phyloP scores from a whole-genome alignment of 495 filamentous ascomycete species.

The Aspergillus sclerotiicarbonarius region DNA sequence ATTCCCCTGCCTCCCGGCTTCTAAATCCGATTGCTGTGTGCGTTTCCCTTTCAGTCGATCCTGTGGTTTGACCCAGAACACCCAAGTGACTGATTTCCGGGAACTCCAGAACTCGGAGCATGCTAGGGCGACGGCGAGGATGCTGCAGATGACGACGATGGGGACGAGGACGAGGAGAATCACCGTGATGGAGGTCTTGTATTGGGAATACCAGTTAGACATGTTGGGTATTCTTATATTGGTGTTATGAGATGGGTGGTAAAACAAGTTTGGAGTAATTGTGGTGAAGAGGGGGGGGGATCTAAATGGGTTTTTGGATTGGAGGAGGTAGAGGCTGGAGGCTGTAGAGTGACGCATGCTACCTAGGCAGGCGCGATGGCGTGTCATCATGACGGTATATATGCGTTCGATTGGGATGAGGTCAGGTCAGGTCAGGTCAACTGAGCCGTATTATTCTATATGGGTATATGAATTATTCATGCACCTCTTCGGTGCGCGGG shows the following conservation, averaged over 20 bases:
- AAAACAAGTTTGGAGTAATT: not conserved
- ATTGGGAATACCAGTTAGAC: constrained; percentile 13
- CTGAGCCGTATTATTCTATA: constrained; percentile 27
- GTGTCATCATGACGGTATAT: not conserved
- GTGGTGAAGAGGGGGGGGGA: not conserved
- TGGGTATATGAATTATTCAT: constrained; percentile 23
- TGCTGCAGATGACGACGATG: constrained; percentile 44
- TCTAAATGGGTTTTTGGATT: not conserved
- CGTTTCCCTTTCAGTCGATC: constrained; percentile 7
- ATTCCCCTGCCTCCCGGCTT: not conserved
- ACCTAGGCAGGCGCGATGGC: not conserved
- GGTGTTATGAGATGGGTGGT: not conserved
- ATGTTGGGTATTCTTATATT: constrained; percentile 20
- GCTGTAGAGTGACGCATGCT: not conserved
- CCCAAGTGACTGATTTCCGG: constrained; percentile 10
- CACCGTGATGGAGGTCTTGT: constrained; percentile 30
- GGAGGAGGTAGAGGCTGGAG: too few relatives aligned
- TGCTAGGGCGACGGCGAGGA: constrained; percentile 46
- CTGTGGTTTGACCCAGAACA: constrained; percentile 12
- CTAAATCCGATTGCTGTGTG: not conserved
- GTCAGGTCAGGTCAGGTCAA: constrained; percentile 1
- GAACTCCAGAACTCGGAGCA: constrained; percentile 41
- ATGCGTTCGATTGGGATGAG: not conserved
- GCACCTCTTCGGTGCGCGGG: constrained; percentile 44
- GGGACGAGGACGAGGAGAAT: constrained; percentile 56